Base-by-base conservation (phyloP, 768 basidiomycete species). In the Leucocoprinus sp. region DNA sequence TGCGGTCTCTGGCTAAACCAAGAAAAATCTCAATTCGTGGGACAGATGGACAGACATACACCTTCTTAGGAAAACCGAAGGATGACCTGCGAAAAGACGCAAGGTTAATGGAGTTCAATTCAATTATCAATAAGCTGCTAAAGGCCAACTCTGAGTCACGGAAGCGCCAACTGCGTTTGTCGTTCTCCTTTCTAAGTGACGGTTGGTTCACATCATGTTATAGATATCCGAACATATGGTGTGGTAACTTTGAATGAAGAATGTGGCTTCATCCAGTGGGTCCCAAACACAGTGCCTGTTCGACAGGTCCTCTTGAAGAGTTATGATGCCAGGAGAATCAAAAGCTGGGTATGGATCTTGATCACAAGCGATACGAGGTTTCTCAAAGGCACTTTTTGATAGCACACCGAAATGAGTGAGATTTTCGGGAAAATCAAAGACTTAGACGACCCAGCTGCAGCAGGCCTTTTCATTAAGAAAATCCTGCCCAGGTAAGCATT, bases 241-340 rank as follows among this genome's bases (percentile, higher is more conserved):
- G 92, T 98, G n/a, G 84, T 96, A 21, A 90, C 93, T 4, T 72
- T 99, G 51, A 97, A 96, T 58, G 95, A 98, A 54, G 92, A 95
- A 53, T 97, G 93, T 56, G 96, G 96, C 0, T 80, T 98, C 39
- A 91, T 98, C 45, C 91, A 99, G 78, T 99, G 96, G 96, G 96
- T 99, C 2, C 88, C 85, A 0, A 86, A 98, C 59, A 96, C 93
- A 1, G 72, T 79, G 21, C 86, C 91, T 1, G 64, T 97, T 28
- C 82, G 95, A 22, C 74, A 76, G 0, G 75, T 97, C 35, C 67
- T 97, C 11, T 52, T 73, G 42, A 81, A 80, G 49, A 64, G 64
- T 3, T 99, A 98, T 57, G 72, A 77, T 2, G 61, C 66, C 21
- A 62, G 57, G 44, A 57, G 64, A 11, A 57, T 73, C 42, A 60